Evolutionary conservation across 2,329 filamentous ascomycete species (phyloP), one percentile per base, ranked within the genome.

Genomic region (Huntiella savannae): DNA sequence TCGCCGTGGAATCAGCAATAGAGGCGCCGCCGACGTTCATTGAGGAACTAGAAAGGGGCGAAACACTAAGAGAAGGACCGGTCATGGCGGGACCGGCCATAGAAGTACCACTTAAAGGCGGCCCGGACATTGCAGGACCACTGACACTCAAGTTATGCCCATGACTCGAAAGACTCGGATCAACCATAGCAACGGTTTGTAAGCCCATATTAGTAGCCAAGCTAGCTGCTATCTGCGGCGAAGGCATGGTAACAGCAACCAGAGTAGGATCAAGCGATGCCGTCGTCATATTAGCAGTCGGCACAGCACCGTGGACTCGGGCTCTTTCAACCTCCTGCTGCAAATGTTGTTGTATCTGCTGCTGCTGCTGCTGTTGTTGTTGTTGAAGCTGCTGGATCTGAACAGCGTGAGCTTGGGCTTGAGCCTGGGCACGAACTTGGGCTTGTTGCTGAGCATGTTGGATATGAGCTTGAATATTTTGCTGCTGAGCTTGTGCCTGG

Each of bases 281-380:
- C 6, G 43, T 46, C 6, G 48, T 38, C 48, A 49, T 49, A 13
- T 46, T 46, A 12, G 48, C 48, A 32, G 48, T 49, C 3, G 48
- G 48, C 6, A 45, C 48, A 10, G 44, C 32, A 4, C 40, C 48
- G 19, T 49, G 47, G 13, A 16, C 46, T 12, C 44, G 16, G 12
- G 22, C 36, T 5, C 33, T 22, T 11, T 47, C 37, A 10, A 22
- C 45, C 4, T 33, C 43, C 6, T 45, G 43, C 6, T 34, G 33
- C 32, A 34, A 17, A 10, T 19, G 33, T 19, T 47, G 45, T 22
- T 47, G 45, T 12, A 46, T 40, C 33, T 46, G 45, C 5, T 16
- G 28, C 19, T 46, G 45, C 15, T 47, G 45, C n/a, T 13, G 45
- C 15, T 47, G 45, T 22, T 47, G 45, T n/a, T 32, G 28, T 22